Base-by-base conservation (phyloP, 202 grass and related monocot species). In the Schoenoplectus tabernaemontani region DNA sequence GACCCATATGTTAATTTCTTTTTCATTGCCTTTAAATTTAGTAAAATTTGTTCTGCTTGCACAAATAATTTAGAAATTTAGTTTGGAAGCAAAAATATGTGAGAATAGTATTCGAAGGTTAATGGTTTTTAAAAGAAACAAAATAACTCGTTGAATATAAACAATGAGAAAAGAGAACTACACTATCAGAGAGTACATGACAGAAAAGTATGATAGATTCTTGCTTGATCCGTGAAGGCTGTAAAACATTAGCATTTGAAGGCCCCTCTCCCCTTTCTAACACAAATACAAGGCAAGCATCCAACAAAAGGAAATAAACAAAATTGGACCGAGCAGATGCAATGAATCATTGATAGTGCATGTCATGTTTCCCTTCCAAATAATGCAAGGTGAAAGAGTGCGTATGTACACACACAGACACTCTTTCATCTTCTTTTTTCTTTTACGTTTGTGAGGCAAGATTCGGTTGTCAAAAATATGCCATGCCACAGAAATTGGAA, bases 321-420 rank as follows among this genome's bases (percentile, higher is more conserved):
- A 79, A 79, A 23, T 23, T 60, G 41, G 36, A 43, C 37, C 47
- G 54, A 79, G 26, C 15, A 64, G 37, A 79, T 62, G 37, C 58
- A n/a, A n/a, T n/a, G n/a, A 79, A 79, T 79, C 56, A 79, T 79
- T 64, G 53, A 30, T 33, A 62, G 57, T 47, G 58, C 41, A 74
- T 61, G 37, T 64, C 15, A 50, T 79, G 77, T 79, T 79, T 28
- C 4, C 51, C 48, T 77, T 77, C 63, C 63, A 65, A 39, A 65
- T 65, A 65, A 39, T 65, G 23, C 48, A 77, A 34, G 5, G 16
- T 38, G 34, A n/a, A n/a, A 65, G 33, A 37, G 16, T 28, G 57
- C 23, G 9, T 59, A 22, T 59, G 19, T 28, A 26, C 28, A 33
- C 59, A 33, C 12, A 36, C 10, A 30, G 0, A 11, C 58, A 30